Evolutionary conservation across 1,139 yeast genomes (phyloP).

Genomic region (Sporopachydermia cereana): DNA sequence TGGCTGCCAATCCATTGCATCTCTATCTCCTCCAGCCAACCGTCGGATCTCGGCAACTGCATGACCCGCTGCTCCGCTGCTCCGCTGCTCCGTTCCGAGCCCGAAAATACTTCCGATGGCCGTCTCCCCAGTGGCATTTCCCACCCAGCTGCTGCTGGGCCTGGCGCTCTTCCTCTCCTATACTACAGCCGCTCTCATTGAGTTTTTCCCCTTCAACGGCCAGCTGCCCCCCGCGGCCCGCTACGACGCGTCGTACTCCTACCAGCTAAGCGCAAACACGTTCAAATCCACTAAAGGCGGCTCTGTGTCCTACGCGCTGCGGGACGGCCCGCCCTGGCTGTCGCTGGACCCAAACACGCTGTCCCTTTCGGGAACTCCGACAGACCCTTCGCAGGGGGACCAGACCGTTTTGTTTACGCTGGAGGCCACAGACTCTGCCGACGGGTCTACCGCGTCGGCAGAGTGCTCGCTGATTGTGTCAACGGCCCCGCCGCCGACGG

Average conservation of each 20-base stretch:
- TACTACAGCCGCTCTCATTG: slow-evolving; percentile 30
- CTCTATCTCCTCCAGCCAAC: not conserved
- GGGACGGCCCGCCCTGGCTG: slow-evolving; percentile 67
- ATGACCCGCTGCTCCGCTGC: too few species aligned
- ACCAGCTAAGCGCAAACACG: slow-evolving; percentile 62
- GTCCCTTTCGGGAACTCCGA: slow-evolving; percentile 64
- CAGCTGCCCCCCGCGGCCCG: slow-evolving; percentile 88
- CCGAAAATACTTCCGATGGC: not conserved
- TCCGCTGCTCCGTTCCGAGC: too few species aligned
- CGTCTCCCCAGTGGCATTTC: too few species aligned
- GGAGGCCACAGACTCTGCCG: slow-evolving; percentile 50
- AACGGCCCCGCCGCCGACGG: slow-evolving; percentile 15
- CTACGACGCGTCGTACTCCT: slow-evolving; percentile 47
- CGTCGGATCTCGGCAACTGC: too few species aligned
- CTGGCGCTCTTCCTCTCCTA: slow-evolving; percentile 8
- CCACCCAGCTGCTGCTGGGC: not conserved
- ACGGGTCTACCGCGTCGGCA: slow-evolving; percentile 30
- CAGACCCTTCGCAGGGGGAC: slow-evolving; percentile 33
- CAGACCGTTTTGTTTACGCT: slow-evolving; percentile 35
- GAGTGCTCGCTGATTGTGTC: slow-evolving; percentile 52
- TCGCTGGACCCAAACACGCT: slow-evolving; percentile 50
- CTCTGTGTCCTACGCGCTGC: slow-evolving; percentile 41
- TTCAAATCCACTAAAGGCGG: slow-evolving; percentile 39
- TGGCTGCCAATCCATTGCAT: too few species aligned
- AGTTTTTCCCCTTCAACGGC: slow-evolving; percentile 69